These are phyloP conservation scores for Panellus pusillus DNA, from an alignment of 768 basidiomycete species.

Conservation along the genomic window DNA sequence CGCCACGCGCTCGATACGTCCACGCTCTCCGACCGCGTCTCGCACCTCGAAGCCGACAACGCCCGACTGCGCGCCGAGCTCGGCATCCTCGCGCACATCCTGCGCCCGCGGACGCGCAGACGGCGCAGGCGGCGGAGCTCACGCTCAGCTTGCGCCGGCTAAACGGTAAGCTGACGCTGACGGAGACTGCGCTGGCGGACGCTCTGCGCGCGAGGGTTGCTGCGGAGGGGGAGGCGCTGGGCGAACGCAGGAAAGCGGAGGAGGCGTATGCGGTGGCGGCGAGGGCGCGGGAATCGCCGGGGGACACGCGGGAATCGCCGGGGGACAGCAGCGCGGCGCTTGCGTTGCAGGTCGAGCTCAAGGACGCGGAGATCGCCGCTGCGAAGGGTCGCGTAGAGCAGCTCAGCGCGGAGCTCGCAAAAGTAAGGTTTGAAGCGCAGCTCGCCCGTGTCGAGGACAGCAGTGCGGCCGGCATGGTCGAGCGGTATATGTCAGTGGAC, in stretches of 20 bases:
- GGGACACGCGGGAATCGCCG: too few species aligned
- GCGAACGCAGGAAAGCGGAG: slow-evolving; percentile 43
- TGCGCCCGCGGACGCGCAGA: slow-evolving; percentile 25
- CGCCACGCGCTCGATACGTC: slow-evolving; percentile 44
- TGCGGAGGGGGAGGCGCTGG: slow-evolving; percentile 42
- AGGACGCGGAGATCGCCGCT: slow-evolving; percentile 44
- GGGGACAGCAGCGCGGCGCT: too few species aligned
- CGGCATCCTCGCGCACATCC: slow-evolving; percentile 39
- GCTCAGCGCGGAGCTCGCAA: slow-evolving; percentile 46
- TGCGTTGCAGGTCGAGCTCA: too few species aligned
- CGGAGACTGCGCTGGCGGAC: slow-evolving; percentile 54
- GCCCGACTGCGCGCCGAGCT: slow-evolving; percentile 40
- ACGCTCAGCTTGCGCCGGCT: slow-evolving; percentile 68
- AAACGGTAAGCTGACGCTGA: slow-evolving; percentile 64
- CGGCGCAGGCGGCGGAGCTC: slow-evolving; percentile 36
- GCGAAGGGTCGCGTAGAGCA: slow-evolving; percentile 44
- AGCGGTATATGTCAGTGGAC: slow-evolving; percentile 82
- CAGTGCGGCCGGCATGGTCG: slow-evolving; percentile 81
- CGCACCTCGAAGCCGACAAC: slow-evolving; percentile 46
- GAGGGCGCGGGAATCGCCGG: too few species aligned
- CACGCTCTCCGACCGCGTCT: slow-evolving; percentile 32
- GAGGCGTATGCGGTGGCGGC: slow-evolving; percentile 58
- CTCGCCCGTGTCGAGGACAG: slow-evolving; percentile 61
- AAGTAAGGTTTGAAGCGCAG: slow-evolving; percentile 52
- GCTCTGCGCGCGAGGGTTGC: slow-evolving; percentile 49